A percentile compares a stretch with the other conserved stretches of the same genome.
Evolutionary conservation across 306 rosid genomes (phyloP).

Genomic region (Acacia crassicarpa): DNA sequence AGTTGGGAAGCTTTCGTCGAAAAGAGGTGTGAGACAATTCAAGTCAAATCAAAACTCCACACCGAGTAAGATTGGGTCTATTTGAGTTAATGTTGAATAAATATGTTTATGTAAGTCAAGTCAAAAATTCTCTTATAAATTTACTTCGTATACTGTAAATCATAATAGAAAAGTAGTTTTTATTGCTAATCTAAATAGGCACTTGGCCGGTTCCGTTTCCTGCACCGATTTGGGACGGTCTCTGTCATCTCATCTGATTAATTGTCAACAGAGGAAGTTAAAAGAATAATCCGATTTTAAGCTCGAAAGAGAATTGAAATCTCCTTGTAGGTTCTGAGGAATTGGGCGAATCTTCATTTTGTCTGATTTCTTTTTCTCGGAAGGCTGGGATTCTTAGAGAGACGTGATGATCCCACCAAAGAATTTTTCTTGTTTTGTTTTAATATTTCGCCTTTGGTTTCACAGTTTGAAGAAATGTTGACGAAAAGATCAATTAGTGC

Average conservation of each 20-base stretch:
- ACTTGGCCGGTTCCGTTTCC: too few species aligned
- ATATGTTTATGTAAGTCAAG: too few species aligned
- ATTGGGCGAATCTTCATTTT: constrained; percentile 32
- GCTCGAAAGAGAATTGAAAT: background rate
- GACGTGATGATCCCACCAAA: constrained; percentile 23
- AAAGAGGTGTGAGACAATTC: constrained; percentile 44
- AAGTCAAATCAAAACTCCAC: constrained; percentile 50
- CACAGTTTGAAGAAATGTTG: constrained; percentile 10
- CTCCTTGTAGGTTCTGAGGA: constrained; percentile 33
- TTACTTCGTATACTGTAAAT: too few species aligned
- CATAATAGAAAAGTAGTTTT: too few species aligned
- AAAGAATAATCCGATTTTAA: too few species aligned
- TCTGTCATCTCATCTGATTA: constrained; percentile 69
- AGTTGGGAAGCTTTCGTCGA: constrained; percentile 57
- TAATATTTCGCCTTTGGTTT: background rate
- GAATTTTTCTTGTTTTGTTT: constrained; percentile 33
- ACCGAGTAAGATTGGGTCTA: constrained; percentile 30
- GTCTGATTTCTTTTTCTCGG: background rate
- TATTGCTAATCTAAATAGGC: too few species aligned
- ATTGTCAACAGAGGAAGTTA: background rate
- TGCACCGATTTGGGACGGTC: constrained; percentile 55
- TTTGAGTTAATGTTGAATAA: too few species aligned
- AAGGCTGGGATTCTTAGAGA: constrained; percentile 16
- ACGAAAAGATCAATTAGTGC: background rate
- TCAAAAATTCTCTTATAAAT: too few species aligned